phyloP scores from a whole-genome alignment of 257 asterid species.

The Ehretia macrophylla region DNA sequence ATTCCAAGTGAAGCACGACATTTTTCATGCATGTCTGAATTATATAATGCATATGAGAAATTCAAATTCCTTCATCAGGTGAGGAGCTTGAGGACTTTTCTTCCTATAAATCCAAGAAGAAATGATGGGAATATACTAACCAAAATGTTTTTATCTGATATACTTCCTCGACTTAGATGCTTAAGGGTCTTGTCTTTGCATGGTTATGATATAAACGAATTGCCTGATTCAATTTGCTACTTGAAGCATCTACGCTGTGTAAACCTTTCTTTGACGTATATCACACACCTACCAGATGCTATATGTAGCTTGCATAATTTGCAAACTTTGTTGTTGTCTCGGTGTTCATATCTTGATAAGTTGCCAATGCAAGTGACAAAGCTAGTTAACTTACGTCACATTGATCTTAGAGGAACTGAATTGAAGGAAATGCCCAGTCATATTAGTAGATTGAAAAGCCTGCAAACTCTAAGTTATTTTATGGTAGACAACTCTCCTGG shows the following conservation, averaged over 20 bases:
- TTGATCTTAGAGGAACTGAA: not conserved
- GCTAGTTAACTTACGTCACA: slow-evolving; percentile 3
- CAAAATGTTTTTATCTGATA: slow-evolving; percentile 16
- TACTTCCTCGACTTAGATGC: slow-evolving; percentile 3
- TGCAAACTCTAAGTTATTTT: no score
- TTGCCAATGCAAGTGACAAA: not conserved
- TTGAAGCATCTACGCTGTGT: slow-evolving; percentile 50
- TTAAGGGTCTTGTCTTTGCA: slow-evolving; percentile 50
- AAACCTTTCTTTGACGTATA: slow-evolving; percentile 46
- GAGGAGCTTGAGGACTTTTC: slow-evolving; percentile 47
- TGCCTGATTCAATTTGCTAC: slow-evolving; percentile 44
- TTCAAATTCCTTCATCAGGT: slow-evolving; percentile 29
- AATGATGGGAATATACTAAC: no score
- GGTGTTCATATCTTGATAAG: slow-evolving; percentile 6
- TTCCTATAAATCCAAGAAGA: slow-evolving; percentile 31
- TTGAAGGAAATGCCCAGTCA: not conserved
- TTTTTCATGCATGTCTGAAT: slow-evolving; percentile 32
- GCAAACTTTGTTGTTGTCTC: slow-evolving; percentile 8
- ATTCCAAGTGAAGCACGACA: slow-evolving; percentile 33
- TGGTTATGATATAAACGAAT: slow-evolving; percentile 47
- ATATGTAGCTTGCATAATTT: slow-evolving; percentile 35
- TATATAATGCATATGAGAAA: slow-evolving; percentile 8
- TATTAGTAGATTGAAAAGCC: not conserved
- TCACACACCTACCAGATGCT: slow-evolving; percentile 36
- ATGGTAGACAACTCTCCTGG: not conserved